Evolutionary conservation across 176 grass and related monocot species (phyloP).

Genomic region (Rhynchospora pubera): DNA sequence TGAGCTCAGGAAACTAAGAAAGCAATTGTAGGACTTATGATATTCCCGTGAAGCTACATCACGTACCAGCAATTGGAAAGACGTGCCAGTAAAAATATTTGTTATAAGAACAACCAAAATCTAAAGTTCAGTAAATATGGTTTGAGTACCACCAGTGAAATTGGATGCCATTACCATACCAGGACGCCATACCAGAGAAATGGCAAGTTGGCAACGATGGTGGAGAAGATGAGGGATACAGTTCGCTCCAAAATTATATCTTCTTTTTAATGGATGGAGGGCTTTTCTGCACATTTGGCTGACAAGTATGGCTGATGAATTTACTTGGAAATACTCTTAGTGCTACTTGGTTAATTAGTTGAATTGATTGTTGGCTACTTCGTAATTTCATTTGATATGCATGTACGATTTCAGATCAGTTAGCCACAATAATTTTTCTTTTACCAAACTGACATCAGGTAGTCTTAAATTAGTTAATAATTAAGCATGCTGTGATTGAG

Average conservation of each 20-base stretch:
- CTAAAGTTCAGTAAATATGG: neutral
- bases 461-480: too few relatives aligned
- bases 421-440: too few relatives aligned
- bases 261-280: neutral
- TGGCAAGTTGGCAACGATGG: neutral
- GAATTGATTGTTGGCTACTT: too few relatives aligned
- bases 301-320: neutral
- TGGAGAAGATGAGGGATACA: neutral
- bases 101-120: neutral
- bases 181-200: neutral
- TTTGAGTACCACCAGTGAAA: neutral
- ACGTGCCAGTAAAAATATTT: neutral
- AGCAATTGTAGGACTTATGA: neutral
- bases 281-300: neutral
- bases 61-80: neutral
- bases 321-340: neutral
- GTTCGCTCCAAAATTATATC: neutral
- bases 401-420: too few relatives aligned
- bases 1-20: neutral
- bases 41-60: neutral
- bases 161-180: neutral
- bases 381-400: too few relatives aligned
- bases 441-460: too few relatives aligned
- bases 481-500: too few relatives aligned
- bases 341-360: neutral